These are phyloP conservation scores for Coniferiporia weirii DNA, from an alignment of 1,284 basidiomycete species.

Conservation along the genomic window DNA sequence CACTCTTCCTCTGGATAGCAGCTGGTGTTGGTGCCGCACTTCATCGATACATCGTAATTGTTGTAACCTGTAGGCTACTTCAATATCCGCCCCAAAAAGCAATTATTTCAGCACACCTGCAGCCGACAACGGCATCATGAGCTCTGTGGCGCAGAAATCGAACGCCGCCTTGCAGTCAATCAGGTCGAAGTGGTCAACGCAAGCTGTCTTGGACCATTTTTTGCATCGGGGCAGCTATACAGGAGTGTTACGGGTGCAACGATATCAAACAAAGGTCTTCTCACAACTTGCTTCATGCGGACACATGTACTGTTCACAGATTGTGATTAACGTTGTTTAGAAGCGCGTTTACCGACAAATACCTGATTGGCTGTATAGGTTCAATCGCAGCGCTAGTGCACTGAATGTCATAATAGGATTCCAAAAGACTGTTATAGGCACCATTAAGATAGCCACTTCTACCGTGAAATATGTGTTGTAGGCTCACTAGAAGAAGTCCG, in stretches of 20 bases:
- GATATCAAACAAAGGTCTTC: constrained; percentile 19
- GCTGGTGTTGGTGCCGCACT: constrained; percentile 37
- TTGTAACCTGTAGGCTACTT: constrained; percentile 34
- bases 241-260: not conserved
- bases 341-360: not conserved
- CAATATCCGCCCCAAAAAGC: constrained; percentile 36
- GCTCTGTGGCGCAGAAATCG: constrained; percentile 21
- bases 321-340: not conserved
- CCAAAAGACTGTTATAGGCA: not conserved
- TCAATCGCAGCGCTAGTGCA: not conserved
- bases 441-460: not conserved
- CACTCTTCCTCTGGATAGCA: constrained; percentile 50
- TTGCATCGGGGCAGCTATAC: constrained; percentile 42
- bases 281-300: constrained; percentile 40
- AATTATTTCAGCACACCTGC: constrained; percentile 18
- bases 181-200: constrained; percentile 24
- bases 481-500: constrained; percentile 36
- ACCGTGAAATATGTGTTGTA: constrained; percentile 2
- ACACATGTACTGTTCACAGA: constrained; percentile 32
- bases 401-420: constrained; percentile 12
- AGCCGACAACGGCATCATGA: constrained; percentile 21
- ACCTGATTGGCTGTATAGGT: constrained; percentile 5
- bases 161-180: constrained; percentile 24
- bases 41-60: constrained; percentile 58
- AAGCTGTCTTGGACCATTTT: constrained; percentile 36